Evolutionary conservation across 129 eudicot species (phyloP).

Genomic region (Centaurea solstitialis): DNA sequence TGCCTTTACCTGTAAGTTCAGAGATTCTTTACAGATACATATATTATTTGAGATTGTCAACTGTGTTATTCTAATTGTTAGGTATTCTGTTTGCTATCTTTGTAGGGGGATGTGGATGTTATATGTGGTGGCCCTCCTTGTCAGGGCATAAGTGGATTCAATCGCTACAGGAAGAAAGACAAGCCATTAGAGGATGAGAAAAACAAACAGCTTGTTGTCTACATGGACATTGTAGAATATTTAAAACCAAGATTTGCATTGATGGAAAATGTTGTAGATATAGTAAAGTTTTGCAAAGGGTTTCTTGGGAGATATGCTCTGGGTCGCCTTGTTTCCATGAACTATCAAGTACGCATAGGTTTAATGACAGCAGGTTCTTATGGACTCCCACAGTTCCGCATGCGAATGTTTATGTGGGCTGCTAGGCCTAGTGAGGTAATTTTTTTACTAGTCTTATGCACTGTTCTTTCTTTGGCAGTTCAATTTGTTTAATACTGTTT

Average conservation of each 20-base stretch:
- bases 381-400: conserved; percentile 88
- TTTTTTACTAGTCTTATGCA: background rate
- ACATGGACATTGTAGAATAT: conserved; percentile 62
- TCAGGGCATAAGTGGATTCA: conserved; percentile 94
- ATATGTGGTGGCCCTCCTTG: conserved; percentile 97
- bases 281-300: conserved; percentile 62
- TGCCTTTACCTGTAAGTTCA: conserved; percentile 85
- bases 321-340: conserved; percentile 67
- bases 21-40: background rate
- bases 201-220: conserved; percentile 71
- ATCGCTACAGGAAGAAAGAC: conserved; percentile 59
- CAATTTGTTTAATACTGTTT: background rate
- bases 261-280: conserved; percentile 93
- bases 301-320: conserved; percentile 76
- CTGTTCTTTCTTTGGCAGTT: background rate
- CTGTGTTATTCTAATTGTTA: background rate
- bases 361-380: conserved; percentile 90
- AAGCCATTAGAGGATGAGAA: conserved; percentile 68
- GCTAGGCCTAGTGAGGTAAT: conserved; percentile 62
- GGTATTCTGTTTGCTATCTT: background rate
- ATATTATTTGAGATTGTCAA: background rate
- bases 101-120: conserved; percentile 74
- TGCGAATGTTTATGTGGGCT: conserved; percentile 93
- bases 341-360: conserved; percentile 79
- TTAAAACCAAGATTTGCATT: conserved; percentile 64